These are phyloP conservation scores for Tricholoma furcatifolium DNA, from an alignment of 768 basidiomycete species.

Conservation along the genomic window DNA sequence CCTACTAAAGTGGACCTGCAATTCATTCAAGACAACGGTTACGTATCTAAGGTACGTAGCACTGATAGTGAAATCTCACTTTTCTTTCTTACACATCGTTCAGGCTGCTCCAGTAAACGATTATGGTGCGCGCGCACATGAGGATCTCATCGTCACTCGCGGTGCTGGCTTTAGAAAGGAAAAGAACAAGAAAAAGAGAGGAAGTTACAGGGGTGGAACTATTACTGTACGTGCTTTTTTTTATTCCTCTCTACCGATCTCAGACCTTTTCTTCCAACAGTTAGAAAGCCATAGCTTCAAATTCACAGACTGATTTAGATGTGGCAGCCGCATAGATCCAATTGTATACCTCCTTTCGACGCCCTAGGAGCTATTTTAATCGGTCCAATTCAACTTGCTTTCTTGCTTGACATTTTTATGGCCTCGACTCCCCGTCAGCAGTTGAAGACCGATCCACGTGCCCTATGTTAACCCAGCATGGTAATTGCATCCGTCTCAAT, in stretches of 20 bases:
- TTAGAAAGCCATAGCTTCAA: conserved; percentile 88
- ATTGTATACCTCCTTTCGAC: conserved; percentile 2
- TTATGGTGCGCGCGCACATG: conserved; percentile 83
- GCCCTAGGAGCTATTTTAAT: neutral
- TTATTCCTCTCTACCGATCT: neutral
- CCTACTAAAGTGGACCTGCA: conserved; percentile 48
- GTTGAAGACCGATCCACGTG: conserved; percentile 1
- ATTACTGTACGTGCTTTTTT: conserved; percentile 67
- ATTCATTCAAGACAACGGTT: conserved; percentile 65
- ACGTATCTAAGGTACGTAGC: conserved; percentile 67
- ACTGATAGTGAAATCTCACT: neutral
- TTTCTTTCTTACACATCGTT: neutral
- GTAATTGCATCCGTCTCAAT: conserved; percentile 10
- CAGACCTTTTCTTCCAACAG: conserved; percentile 33
- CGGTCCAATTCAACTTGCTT: neutral
- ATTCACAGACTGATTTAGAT: conserved; percentile 41
- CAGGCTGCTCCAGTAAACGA: conserved; percentile 71
- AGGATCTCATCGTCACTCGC: conserved; percentile 89
- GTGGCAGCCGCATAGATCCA: neutral
- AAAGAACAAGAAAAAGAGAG: conserved; percentile 99
- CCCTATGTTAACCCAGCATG: neutral
- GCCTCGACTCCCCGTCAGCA: neutral
- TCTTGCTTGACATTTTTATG: neutral
- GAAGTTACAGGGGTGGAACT: conserved; percentile 91
- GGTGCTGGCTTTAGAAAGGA: conserved; percentile 97